These are phyloP conservation scores for Penicillium sclerotiorum DNA, from an alignment of 2,329 filamentous ascomycete species.

Conservation along the genomic window DNA sequence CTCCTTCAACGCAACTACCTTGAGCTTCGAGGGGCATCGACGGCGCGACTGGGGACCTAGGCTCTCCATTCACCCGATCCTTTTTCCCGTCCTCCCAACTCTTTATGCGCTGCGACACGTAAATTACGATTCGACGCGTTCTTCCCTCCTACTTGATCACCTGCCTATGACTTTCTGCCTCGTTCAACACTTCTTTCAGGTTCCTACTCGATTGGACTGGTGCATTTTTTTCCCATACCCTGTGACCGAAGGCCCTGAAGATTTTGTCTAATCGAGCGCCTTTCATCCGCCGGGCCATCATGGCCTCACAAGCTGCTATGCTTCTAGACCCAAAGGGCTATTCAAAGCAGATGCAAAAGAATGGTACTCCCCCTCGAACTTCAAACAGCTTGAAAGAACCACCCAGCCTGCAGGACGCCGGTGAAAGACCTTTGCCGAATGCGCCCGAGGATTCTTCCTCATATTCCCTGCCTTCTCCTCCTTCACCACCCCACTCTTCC, in stretches of 20 bases:
- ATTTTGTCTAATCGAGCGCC: neutral
- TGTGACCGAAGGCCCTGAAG: neutral
- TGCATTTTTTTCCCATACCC: too few relatives aligned
- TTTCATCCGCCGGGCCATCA: conserved; percentile 19
- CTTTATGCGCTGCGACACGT: neutral
- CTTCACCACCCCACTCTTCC: conserved; percentile 20
- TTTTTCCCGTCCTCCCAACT: too few relatives aligned
- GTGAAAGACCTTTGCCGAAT: too few relatives aligned
- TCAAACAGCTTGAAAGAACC: too few relatives aligned
- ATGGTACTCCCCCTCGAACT: conserved; percentile 37
- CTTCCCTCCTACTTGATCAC: neutral
- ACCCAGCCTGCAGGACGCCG: too few relatives aligned
- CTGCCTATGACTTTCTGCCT: neutral
- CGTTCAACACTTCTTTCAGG: neutral
- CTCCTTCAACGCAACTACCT: neutral
- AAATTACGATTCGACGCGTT: neutral
- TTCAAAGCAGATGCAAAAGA: conserved; percentile 38
- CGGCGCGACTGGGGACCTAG: too few relatives aligned
- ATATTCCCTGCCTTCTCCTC: neutral
- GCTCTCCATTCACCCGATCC: too few relatives aligned
- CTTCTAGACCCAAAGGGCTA: conserved; percentile 48
- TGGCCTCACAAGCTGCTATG: conserved; percentile 46
- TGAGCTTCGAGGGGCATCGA: neutral
- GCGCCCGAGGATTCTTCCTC: neutral
- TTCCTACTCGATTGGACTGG: neutral